Evolutionary conservation across 2,329 filamentous ascomycete genomes (phyloP).

Genomic region (Fusarium proliferatum): DNA sequence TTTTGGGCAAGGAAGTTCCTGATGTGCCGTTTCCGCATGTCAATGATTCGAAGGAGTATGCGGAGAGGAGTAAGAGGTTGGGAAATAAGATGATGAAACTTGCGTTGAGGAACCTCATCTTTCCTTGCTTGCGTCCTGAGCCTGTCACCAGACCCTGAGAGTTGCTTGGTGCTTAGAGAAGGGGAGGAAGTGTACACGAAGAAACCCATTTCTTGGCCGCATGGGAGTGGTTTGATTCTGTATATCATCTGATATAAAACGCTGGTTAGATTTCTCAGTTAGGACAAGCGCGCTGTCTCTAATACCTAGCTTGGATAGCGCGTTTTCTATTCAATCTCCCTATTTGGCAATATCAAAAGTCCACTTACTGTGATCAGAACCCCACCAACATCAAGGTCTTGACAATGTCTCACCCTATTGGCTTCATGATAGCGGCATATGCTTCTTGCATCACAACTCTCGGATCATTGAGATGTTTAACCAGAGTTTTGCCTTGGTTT

Average conservation of each 20-base stretch:
- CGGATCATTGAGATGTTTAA: fast-evolving
- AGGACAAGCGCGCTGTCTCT: background rate
- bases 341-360: background rate
- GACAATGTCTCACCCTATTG: background rate
- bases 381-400: background rate
- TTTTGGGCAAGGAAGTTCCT: conserved; percentile 48
- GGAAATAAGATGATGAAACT: background rate
- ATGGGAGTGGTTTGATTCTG: background rate
- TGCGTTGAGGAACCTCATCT: background rate
- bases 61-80: background rate
- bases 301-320: background rate
- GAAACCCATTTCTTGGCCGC: background rate
- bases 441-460: background rate
- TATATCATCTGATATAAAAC: background rate
- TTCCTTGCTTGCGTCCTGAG: conserved; percentile 1
- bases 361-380: background rate
- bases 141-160: background rate
- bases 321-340: background rate
- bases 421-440: background rate
- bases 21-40: conserved; percentile 44
- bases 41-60: conserved; percentile 39
- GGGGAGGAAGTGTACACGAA: background rate
- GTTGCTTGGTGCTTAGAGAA: fast-evolving
- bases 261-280: background rate
- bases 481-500: conserved; percentile 5